A percentile compares a stretch with the other conserved stretches of the same genome.
phyloP scores from a whole-genome alignment of 768 basidiomycete species.

The Tephrocybe sp. region DNA sequence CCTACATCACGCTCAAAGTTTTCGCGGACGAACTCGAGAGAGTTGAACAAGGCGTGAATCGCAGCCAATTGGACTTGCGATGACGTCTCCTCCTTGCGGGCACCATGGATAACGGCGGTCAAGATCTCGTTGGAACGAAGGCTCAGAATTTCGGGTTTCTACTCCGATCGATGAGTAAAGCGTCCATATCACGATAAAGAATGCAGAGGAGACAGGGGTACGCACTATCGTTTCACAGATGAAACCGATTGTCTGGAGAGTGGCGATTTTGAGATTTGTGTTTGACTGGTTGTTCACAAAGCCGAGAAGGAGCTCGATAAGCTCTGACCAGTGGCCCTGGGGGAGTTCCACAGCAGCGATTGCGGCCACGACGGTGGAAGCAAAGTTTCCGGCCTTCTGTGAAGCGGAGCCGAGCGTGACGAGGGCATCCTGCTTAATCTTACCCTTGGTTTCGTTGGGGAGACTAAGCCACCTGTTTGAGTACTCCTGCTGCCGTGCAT shows the following conservation, averaged over 20 bases:
- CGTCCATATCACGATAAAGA: no score
- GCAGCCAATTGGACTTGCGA: slow-evolving; percentile 90
- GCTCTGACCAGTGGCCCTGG: slow-evolving; percentile 80
- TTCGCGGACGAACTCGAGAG: slow-evolving; percentile 94
- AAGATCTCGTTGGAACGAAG: slow-evolving; percentile 94
- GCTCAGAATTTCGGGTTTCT: slow-evolving; percentile 93
- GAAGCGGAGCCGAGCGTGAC: slow-evolving; percentile 73
- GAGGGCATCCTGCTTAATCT: slow-evolving; percentile 88
- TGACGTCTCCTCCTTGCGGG: slow-evolving; percentile 92
- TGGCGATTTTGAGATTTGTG: slow-evolving; percentile 76
- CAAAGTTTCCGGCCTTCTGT: slow-evolving; percentile 76
- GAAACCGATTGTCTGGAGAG: slow-evolving; percentile 92
- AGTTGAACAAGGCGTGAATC: slow-evolving; percentile 89
- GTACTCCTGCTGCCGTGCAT: slow-evolving; percentile 70
- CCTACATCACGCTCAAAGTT: slow-evolving; percentile 96
- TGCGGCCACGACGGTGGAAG: slow-evolving; percentile 92
- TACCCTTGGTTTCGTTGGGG: slow-evolving; percentile 58
- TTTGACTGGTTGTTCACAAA: slow-evolving; percentile 79
- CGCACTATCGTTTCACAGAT: slow-evolving; percentile 96
- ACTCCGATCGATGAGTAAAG: slow-evolving; percentile 16
- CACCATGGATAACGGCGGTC: slow-evolving; percentile 97
- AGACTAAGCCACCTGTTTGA: slow-evolving; percentile 82
- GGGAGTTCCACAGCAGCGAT: slow-evolving; percentile 94
- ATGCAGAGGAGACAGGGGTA: slow-evolving; percentile 26
- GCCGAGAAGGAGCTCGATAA: slow-evolving; percentile 84